Evolutionary conservation across 257 asterid species (phyloP).

Genomic region (Ligustrum vulgare): DNA sequence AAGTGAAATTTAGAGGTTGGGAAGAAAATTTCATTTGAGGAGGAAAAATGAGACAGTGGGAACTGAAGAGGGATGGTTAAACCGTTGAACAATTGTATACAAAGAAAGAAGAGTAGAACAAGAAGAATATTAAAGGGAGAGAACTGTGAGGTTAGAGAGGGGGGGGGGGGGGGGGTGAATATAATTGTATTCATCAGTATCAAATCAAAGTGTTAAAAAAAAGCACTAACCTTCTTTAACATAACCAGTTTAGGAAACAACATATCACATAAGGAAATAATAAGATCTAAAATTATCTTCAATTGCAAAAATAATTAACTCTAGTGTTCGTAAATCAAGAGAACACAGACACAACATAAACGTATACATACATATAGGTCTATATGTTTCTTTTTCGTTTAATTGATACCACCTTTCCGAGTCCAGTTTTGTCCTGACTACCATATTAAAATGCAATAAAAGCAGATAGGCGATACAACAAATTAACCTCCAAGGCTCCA

Average conservation of each 20-base stretch:
- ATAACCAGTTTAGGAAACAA: background rate
- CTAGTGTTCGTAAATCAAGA: background rate
- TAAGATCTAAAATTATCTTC: background rate
- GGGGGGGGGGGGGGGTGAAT: background rate
- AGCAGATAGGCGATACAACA: no score
- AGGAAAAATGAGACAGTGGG: background rate
- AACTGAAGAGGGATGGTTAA: background rate
- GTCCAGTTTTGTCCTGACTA: no score
- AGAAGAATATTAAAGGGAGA: background rate
- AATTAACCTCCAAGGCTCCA: no score
- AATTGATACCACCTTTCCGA: no score
- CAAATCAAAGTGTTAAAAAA: background rate
- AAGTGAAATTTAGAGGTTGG: background rate
- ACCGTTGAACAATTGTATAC: background rate
- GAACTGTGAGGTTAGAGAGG: background rate
- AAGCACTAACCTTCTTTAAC: background rate
- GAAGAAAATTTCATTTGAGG: background rate
- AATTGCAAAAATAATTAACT: background rate
- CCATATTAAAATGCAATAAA: no score
- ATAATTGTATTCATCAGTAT: background rate
- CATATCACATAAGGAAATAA: no score
- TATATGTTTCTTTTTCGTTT: no score
- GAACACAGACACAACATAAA: no score
- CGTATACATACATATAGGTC: no score
- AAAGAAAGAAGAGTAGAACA: background rate